Evolutionary conservation across 1,284 basidiomycete species (phyloP), one percentile per base, ranked within the genome.

Genomic region (Sanguinoderma infundibulare): DNA sequence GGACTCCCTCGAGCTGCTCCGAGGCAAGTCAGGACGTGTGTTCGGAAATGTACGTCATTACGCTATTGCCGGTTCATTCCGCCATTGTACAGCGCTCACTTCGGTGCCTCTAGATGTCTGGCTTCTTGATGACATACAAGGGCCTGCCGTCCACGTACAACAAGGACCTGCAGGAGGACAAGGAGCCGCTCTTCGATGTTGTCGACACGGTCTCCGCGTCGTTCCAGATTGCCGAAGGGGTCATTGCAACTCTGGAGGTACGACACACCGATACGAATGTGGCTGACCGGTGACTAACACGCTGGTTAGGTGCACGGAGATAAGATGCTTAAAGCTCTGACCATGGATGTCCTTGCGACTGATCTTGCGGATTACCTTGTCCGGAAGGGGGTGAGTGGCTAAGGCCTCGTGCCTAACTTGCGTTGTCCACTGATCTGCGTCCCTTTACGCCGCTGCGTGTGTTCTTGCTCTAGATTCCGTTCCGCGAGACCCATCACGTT

Each of bases 111-210:
- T 71, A 95, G 91, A 96, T 98, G 92, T 86, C 97, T n/a, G 97
- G 97, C 5, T 98, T 99, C 81, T 81, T 98, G 80, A 96, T 98
- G 94, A 96, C 95, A 7, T 82, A 98, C 72, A 99, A 99, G 75
- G 97, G 98, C 28, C 83, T 98, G 53, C 97, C 97, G 10, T 98
- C 97, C 30, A 98, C 97, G 9, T 99, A 99, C 81, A 98, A 99
- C 83, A 99, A 99, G 78, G 97, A 99, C 77, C 80, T 99, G 61
- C 97, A 99, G 77, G 98, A 99, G 77, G 96, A 98, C 78, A 98
- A 99, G 78, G 97, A 99, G 75, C 96, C 97, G 0, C 79, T 99
- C 58, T 99, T 98, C 69, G 97, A 99, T 74, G 83, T 91, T 8
- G 93, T 97, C 36, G 95, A 98, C 73, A 98, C 94, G 35, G 79